Base-by-base conservation (phyloP, 768 basidiomycete genomes). In the Leccinum pellstonianum region DNA sequence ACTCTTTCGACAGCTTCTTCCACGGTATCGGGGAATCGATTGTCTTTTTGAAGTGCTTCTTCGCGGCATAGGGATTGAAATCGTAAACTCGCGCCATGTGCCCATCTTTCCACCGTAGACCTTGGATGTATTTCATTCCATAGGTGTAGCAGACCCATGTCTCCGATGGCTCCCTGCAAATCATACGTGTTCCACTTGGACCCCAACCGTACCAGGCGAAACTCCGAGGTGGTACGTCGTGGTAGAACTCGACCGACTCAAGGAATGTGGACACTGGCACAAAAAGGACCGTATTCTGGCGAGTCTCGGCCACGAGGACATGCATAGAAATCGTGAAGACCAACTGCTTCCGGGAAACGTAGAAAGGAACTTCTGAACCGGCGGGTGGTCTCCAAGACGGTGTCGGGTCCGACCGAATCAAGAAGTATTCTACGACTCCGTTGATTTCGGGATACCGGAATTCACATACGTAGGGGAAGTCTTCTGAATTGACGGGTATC, bases 71-170 rank as follows among this genome's bases (percentile, higher is more conserved):
- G 1, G 59, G 67, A 59, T 76, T 74, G 23, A 77, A 77, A 63
- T 77, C 77, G 52, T 74, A 70, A 7, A 70, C 62, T 6, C 66
- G 59, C 10, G 70, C 75, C 5, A 31, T 37, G 0, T 64, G 63
- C 25, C 59, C 62, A 4, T 52, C 21, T 7, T 62, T 64, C 65
- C 73, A 72, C 33, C 61, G 62, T 29, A 70, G 43, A 48, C 64
- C 62, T 38, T 65, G 69, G 17, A 75, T 59, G 25, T 70, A 76
- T 35, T 66, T 76, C 64, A 69, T 70, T 3, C 77, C 76, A 25
- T 76, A 73, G 15, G 73, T 60, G 56, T 71, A 75, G 50, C 76
- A 76, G 21, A 77, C 69, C 77, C 76, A 77, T 14, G 53, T 62
- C 5, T 73, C 70, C 19, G 71, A 71, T 14, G 70, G 67, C 4